These are phyloP conservation scores for Wickerhamomyces rabaulensis DNA, from an alignment of 805 yeast genomes.

Conservation along the genomic window DNA sequence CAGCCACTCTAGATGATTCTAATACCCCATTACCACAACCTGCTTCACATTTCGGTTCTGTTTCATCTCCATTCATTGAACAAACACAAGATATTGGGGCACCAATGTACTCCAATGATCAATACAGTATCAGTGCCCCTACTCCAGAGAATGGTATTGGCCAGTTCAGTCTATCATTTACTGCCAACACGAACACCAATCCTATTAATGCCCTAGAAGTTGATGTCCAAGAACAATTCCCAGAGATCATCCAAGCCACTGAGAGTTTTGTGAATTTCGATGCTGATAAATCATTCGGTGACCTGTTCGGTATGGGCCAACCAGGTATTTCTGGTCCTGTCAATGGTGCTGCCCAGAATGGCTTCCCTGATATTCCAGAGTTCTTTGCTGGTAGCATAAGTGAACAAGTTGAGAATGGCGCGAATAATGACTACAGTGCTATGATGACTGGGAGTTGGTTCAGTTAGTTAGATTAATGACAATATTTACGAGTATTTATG, in stretches of 20 bases:
- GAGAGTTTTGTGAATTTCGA: conserved; percentile 12
- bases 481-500: background rate
- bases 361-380: background rate
- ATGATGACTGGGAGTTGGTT: conserved; percentile 23
- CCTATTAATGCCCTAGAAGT: conserved; percentile 8
- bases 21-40: background rate
- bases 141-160: conserved; percentile 5
- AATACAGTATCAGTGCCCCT: conserved; percentile 1
- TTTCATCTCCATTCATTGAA: background rate
- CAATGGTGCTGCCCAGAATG: background rate
- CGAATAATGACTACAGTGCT: conserved; percentile 10
- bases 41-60: background rate
- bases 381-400: background rate
- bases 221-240: conserved; percentile 8
- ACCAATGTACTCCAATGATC: conserved; percentile 2
- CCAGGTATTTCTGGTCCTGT: background rate
- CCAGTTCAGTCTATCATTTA: conserved; percentile 7
- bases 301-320: conserved; percentile 13
- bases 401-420: background rate
- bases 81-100: background rate
- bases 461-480: conserved; percentile 2
- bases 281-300: conserved; percentile 14
- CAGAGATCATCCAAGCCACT: conserved; percentile 8
- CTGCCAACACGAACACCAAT: conserved; percentile 1
- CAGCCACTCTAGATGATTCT: background rate